Evolutionary conservation across 2,329 filamentous ascomycete genomes (phyloP).

Genomic region (Fusarium pilosicola): DNA sequence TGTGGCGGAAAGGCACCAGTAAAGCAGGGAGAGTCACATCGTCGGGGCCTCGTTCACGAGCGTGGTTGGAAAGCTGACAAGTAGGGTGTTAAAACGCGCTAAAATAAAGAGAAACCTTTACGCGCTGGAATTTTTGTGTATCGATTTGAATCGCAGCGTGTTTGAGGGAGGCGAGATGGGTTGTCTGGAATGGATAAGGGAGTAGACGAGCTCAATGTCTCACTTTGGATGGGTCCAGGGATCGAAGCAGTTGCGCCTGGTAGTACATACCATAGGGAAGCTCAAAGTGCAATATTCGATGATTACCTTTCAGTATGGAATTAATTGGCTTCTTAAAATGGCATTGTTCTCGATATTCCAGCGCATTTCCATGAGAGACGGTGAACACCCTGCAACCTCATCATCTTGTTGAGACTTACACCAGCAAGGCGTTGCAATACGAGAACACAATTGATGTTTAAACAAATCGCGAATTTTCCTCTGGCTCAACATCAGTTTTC

Average conservation of each 20-base stretch:
- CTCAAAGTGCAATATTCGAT: rapidly evolving
- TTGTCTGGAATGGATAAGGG: slow-evolving; percentile 32
- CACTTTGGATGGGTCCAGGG: not conserved
- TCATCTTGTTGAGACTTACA: too few species aligned
- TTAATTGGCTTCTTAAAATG: not conserved
- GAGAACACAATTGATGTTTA: not conserved
- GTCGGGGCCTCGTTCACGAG: not conserved
- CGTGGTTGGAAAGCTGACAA: not conserved
- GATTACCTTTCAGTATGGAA: not conserved
- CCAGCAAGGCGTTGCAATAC: not conserved
- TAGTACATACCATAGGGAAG: rapidly evolving
- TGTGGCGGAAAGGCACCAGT: slow-evolving; percentile 3
- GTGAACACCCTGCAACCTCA: not conserved
- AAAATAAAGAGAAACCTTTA: not conserved
- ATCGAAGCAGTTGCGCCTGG: not conserved
- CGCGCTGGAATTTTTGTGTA: slow-evolving; percentile 2
- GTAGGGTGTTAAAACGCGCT: slow-evolving; percentile 1
- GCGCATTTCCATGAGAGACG: not conserved
- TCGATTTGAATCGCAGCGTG: not conserved
- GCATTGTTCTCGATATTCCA: too few species aligned
- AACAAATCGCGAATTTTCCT: rapidly evolving
- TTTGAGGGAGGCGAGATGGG: slow-evolving; percentile 20
- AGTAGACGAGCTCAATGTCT: slow-evolving; percentile 29
- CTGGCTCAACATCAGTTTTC: rapidly evolving
- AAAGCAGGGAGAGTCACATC: slow-evolving; percentile 16